Evolutionary conservation across 179 eudicot genomes (phyloP).

Genomic region (Sideroxylon spinosum): DNA sequence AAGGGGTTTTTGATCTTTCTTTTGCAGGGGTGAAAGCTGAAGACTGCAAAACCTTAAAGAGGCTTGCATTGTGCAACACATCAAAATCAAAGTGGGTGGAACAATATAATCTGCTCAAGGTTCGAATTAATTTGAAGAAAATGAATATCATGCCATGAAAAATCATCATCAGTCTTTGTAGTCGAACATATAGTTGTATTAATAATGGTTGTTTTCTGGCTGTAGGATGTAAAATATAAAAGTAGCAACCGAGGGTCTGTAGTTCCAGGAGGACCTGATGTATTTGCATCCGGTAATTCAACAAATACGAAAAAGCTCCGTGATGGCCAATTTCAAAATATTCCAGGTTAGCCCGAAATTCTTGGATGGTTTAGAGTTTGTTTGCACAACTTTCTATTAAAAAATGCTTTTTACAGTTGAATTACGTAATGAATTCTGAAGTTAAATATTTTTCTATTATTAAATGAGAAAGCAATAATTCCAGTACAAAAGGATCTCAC

Average conservation of each 20-base stretch:
- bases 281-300: constrained; percentile 34
- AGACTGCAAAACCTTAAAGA: constrained; percentile 57
- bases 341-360: constrained; percentile 45
- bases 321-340: constrained; percentile 36
- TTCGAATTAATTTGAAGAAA: constrained; percentile 23
- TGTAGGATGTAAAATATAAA: constrained; percentile 50
- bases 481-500: background rate
- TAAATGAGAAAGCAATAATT: background rate
- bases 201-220: constrained; percentile 17
- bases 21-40: constrained; percentile 45
- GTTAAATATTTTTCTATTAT: background rate
- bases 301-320: constrained; percentile 38
- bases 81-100: constrained; percentile 75
- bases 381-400: background rate
- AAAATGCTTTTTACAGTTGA: background rate
- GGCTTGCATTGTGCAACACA: constrained; percentile 50
- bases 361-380: constrained; percentile 4
- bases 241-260: constrained; percentile 27
- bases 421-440: background rate
- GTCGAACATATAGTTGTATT: background rate
- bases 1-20: constrained; percentile 69
- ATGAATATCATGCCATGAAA: background rate
- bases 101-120: constrained; percentile 65
- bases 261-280: constrained; percentile 39
- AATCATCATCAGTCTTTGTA: background rate